Percentiles rank a stretch among this genome's conserved stretches.
phyloP scores from a whole-genome alignment of 306 rosid genomes.

The Astragalus glycyphyllos region DNA sequence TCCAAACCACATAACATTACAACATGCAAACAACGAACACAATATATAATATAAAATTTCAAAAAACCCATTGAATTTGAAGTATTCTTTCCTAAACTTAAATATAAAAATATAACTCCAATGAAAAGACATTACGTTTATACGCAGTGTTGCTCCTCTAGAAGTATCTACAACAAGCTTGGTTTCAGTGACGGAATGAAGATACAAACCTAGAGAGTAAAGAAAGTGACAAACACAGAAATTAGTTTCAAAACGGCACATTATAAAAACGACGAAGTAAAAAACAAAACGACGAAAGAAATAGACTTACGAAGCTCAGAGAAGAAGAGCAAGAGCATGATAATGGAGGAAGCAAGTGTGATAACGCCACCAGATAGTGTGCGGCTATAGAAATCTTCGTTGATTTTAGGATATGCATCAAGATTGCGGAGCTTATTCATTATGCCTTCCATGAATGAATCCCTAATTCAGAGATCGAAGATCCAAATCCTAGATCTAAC shows the following conservation, averaged over 20 bases:
- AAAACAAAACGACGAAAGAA: not conserved
- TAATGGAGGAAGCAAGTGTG: slow-evolving; percentile 81
- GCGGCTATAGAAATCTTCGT: slow-evolving; percentile 96
- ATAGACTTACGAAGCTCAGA: slow-evolving; percentile 84
- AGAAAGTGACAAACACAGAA: slow-evolving; percentile 36
- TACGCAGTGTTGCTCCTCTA: slow-evolving; percentile 93
- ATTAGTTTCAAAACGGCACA: not conserved
- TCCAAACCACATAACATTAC: not conserved
- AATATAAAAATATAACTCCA: not conserved
- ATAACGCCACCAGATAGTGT: slow-evolving; percentile 97
- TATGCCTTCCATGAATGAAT: slow-evolving; percentile 63
- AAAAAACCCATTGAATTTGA: not conserved
- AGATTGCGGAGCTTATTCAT: slow-evolving; percentile 87
- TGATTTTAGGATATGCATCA: slow-evolving; percentile 96
- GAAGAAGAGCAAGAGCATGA: slow-evolving; percentile 89
- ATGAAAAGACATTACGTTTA: slow-evolving; percentile 67
- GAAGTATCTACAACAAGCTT: slow-evolving; percentile 95
- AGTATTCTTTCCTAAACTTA: not conserved
- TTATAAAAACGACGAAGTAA: not conserved
- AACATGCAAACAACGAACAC: not conserved
- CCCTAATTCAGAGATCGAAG: slow-evolving; percentile 27
- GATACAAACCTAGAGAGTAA: slow-evolving; percentile 77
- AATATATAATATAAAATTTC: not conserved
- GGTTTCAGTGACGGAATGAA: slow-evolving; percentile 85
- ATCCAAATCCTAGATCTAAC: slow-evolving; percentile 23